A percentile compares a stretch with the other conserved stretches of the same genome.
phyloP scores from a whole-genome alignment of 2,329 filamentous ascomycete species.

The Chalaropsis ovoidea region DNA sequence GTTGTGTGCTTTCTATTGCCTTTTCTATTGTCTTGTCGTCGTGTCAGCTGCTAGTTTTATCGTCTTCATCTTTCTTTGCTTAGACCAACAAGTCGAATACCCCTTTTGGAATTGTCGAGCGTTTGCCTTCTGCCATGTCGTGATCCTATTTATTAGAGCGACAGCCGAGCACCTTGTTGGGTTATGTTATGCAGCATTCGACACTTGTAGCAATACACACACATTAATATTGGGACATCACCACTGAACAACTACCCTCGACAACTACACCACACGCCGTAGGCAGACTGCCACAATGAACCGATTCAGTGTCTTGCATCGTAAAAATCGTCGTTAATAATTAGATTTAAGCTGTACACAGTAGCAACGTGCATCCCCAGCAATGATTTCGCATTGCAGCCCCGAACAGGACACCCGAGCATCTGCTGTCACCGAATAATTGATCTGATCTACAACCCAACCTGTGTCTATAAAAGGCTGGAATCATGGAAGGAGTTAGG shows the following conservation, averaged over 20 bases:
- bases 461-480: background rate
- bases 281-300: background rate
- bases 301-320: constrained; percentile 18
- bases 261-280: background rate
- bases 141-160: too few species aligned
- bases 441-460: constrained; percentile 1
- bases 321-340: constrained; percentile 25
- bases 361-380: constrained; percentile 12
- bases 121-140: too few species aligned
- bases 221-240: background rate
- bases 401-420: constrained; percentile 11
- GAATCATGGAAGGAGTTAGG: background rate
- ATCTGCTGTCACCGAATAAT: constrained; percentile 8
- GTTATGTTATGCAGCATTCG: too few species aligned
- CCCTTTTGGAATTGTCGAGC: background rate
- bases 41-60: constrained; percentile 1
- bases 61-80: background rate
- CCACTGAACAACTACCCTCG: too few species aligned
- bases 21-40: background rate
- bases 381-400: constrained; percentile 16
- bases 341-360: constrained; percentile 24
- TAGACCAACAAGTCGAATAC: constrained; percentile 9
- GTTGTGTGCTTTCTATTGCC: constrained; percentile 2
- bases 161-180: too few species aligned
- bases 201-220: background rate